Evolutionary conservation across 192 early-diverging fungal species (phyloP).

Genomic region (Coemansia guatemalensis): DNA sequence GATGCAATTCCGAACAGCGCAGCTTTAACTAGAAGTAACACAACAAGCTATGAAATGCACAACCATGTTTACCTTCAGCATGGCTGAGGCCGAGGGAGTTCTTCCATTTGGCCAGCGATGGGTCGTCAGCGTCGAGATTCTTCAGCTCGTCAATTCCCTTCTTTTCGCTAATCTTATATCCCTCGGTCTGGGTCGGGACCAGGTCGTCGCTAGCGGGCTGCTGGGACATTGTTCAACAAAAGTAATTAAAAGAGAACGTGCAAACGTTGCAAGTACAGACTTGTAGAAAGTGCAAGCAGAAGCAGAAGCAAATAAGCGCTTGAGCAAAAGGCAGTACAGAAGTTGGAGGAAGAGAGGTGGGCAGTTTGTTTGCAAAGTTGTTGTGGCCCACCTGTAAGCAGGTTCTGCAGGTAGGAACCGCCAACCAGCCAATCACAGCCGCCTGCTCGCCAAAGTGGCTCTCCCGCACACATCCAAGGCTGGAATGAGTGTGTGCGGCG

Average conservation of each 20-base stretch:
- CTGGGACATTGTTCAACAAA: constrained; percentile 28
- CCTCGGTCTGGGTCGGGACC: constrained; percentile 70
- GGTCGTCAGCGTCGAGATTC: constrained; percentile 84
- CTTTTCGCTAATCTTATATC: constrained; percentile 91
- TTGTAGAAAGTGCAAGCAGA: constrained; percentile 3
- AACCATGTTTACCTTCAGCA: constrained; percentile 50
- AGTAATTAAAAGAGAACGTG: background rate
- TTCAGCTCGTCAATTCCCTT: constrained; percentile 86
- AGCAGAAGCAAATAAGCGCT: constrained; percentile 12
- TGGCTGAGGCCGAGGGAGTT: constrained; percentile 79
- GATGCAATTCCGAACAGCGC: background rate
- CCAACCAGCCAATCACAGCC: background rate
- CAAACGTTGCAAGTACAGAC: constrained; percentile 1
- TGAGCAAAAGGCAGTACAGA: constrained; percentile 6
- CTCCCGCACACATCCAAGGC: background rate
- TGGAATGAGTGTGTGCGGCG: background rate
- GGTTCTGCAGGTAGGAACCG: background rate
- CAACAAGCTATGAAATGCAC: background rate
- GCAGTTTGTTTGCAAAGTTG: background rate
- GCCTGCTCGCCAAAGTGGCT: background rate
- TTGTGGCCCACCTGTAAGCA: background rate
- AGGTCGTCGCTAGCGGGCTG: constrained; percentile 57
- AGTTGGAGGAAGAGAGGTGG: background rate
- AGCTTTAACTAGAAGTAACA: background rate
- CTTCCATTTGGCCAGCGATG: constrained; percentile 97